Base-by-base conservation (phyloP, 225 moss, liverwort and hornwort species). In the Bryoerythrophyllum caledonicum region DNA sequence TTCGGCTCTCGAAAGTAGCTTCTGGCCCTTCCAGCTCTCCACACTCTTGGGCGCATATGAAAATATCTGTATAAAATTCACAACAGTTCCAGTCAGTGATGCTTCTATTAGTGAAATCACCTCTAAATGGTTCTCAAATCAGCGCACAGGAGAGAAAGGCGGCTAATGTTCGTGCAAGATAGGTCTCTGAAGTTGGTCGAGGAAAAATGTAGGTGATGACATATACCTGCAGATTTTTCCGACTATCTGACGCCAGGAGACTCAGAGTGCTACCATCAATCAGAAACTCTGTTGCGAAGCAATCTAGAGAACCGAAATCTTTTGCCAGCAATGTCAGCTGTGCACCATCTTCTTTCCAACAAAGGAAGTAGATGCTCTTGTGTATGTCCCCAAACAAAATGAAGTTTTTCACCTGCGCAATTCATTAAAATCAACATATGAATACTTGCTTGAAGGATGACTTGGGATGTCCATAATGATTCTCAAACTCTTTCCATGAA, bases 21-120 rank as follows among this genome's bases (percentile, higher is more conserved):
- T 99, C 81, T 99, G 95, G 5, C 99, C 99, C 82, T 93, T 99
- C 99, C 99, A 99, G 74, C 93, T 99, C 84, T 99, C 99, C 81
- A 95, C 78, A 74, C 99, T 95, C 79, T 99, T 94, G 20, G 99
- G 99, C 67, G 99, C 93, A 79, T 95, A 99, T 1, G 99, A 99
- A 69, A 93, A 95, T 52, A 99, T 95, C 93, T 99, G 95, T 51
- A 72, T 1, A 0, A 4, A 38, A 3, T 32, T 55, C 23, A 38
- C 27, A 74, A 37, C n/a, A 67, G 28, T 60, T 46, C 37, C 46
- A 60, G 67, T 65, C 49, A 81, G 38, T 24, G 49, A 44, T 49
- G n/a, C 28, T 62, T 55, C 65, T n/a, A 10, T 53, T 54, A 10
- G 0, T 49, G 6, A 49, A 1, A 49, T 19, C 7, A 6, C 48